Evolutionary conservation across 345 rosid species (phyloP), one percentile per base, ranked within the genome.

Genomic region (Hibiscus syriacus): DNA sequence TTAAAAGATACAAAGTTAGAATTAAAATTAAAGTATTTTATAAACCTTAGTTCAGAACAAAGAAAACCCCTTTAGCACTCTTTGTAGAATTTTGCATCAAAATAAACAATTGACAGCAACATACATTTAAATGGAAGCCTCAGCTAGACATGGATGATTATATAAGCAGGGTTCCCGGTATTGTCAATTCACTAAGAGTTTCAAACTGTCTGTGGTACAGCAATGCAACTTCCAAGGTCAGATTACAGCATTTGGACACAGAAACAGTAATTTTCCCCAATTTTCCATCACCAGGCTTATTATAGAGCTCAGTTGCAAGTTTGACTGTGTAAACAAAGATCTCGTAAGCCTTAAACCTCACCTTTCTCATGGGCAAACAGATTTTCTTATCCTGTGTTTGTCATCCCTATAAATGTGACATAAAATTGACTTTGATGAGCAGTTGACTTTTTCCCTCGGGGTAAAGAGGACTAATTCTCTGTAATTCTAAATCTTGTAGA

Each of bases 1-100:
- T 76, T 73, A 68, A 43, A 75, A 53, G 17, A 67, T 30, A 61
- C 73, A 68, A 54, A 5, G 20, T 27, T 17, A 36, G 59, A 29
- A 30, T 50, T 38, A 23, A 67, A 67, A 67, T 11, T 52, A 22
- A 34, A 19, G 14, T 39, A 68, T 23, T 14, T 55, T 16, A 25
- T 38, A 39, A 13, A n/a, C n/a, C n/a, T n/a, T n/a, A n/a, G n/a
- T n/a, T n/a, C n/a, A n/a, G n/a, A n/a, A n/a, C n/a, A n/a, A n/a
- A n/a, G n/a, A n/a, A n/a, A n/a, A n/a, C n/a, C n/a, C n/a, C n/a
- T n/a, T n/a, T n/a, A n/a, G n/a, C n/a, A n/a, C n/a, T n/a, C n/a
- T n/a, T n/a, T n/a, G n/a, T n/a, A n/a, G n/a, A n/a, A n/a, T n/a
- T n/a, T n/a, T n/a, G n/a, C n/a, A n/a, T n/a, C n/a, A n/a, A n/a